These are phyloP conservation scores for Globisporangium ultimum DNA, from an alignment of 352 stramenopile species.

Conservation along the genomic window DNA sequence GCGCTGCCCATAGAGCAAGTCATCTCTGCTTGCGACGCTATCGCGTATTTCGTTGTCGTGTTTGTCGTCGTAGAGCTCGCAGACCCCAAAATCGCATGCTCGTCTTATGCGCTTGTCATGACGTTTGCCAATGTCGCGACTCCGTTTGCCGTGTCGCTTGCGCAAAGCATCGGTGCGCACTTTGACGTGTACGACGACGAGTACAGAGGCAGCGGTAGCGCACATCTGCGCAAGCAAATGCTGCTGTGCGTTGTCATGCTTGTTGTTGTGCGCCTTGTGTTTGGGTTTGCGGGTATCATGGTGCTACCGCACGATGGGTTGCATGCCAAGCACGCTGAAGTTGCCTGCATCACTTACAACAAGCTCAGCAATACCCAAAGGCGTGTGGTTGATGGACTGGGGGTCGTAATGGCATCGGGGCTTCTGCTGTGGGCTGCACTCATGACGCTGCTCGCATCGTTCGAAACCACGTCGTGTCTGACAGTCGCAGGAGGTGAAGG, in stretches of 20 bases:
- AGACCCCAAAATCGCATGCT: conserved; percentile 42
- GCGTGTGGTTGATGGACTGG: conserved; percentile 8
- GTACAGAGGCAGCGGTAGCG: conserved; percentile 33
- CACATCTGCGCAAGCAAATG: conserved; percentile 33
- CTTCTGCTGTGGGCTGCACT: conserved; percentile 57
- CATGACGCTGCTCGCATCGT: conserved; percentile 45
- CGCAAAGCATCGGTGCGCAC: conserved; percentile 53
- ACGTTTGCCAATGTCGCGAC: conserved; percentile 51
- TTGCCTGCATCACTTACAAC: not conserved
- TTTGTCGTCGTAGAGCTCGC: conserved; percentile 44
- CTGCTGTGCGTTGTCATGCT: conserved; percentile 50
- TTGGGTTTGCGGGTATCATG: conserved; percentile 27
- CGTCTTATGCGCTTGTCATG: conserved; percentile 48
- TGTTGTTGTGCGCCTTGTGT: conserved; percentile 26
- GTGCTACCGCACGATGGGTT: conserved; percentile 42
- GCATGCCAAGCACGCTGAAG: conserved; percentile 14
- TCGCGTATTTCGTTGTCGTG: conserved; percentile 48
- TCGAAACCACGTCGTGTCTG: conserved; percentile 58
- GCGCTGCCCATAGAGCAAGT: conserved; percentile 53
- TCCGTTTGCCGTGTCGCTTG: conserved; percentile 53
- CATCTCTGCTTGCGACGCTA: conserved; percentile 41
- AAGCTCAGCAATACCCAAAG: not conserved
- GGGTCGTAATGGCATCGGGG: conserved; percentile 8
- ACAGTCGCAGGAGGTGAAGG: conserved; percentile 56
- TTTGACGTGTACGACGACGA: conserved; percentile 65